Percentiles rank a stretch among this genome's conserved stretches.
phyloP scores from a whole-genome alignment of 495 filamentous ascomycete genomes.

The Lasiosphaeriaceae sp. region DNA sequence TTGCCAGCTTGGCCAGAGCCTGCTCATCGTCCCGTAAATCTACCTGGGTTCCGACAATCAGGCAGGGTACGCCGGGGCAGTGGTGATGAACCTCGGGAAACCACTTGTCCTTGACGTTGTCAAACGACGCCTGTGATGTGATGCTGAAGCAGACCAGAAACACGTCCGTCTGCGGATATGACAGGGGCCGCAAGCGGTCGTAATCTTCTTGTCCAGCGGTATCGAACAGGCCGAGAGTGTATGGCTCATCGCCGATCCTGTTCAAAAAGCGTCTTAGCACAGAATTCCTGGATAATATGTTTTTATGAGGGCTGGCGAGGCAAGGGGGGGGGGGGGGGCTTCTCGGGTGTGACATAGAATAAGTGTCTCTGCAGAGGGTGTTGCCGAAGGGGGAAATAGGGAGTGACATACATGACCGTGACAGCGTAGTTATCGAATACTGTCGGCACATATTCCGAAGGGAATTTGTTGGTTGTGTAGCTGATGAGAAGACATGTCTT shows the following conservation, averaged over 20 bases:
- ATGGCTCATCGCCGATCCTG: constrained; percentile 99
- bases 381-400: not conserved
- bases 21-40: constrained; percentile 90
- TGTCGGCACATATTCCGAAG: constrained; percentile 98
- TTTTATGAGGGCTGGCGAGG: not conserved
- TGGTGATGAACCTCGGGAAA: constrained; percentile 98
- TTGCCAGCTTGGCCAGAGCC: constrained; percentile 85
- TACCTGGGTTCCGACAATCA: constrained; percentile 96
- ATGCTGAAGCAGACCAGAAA: constrained; percentile 99
- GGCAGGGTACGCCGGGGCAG: constrained; percentile 94
- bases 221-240: constrained; percentile 96
- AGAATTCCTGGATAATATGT: not conserved
- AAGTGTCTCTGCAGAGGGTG: not conserved
- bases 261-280: constrained; percentile 17
- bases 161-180: constrained; percentile 97
- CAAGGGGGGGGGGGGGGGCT: not conserved
- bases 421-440: constrained; percentile 99
- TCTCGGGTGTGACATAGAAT: not conserved
- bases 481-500: constrained; percentile 99
- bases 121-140: constrained; percentile 96
- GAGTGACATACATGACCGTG: constrained; percentile 88
- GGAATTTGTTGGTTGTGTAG: constrained; percentile 99
- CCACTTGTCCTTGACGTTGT: constrained; percentile 99
- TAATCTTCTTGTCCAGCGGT: constrained; percentile 99
- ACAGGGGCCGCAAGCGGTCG: constrained; percentile 91